Conservation (phyloP, 129 eudicot species). For the Silybum marianum region DNA sequence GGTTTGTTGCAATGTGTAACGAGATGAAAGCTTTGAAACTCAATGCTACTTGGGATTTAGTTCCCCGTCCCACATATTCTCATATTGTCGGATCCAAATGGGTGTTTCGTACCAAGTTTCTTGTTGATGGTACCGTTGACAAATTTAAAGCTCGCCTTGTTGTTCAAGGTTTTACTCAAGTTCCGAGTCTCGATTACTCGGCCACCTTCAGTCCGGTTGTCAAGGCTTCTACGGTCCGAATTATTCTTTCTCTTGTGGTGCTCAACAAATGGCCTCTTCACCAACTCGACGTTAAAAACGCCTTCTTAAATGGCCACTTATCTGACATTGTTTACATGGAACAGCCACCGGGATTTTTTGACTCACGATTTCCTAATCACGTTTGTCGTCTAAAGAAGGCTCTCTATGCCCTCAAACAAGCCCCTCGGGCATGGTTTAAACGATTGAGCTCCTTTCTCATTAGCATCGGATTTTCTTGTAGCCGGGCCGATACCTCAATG, state of each 20-base stretch:
- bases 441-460: background rate
- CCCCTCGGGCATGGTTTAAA: conserved; percentile 1
- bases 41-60: background rate
- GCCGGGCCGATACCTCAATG: background rate
- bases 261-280: conserved; percentile 4
- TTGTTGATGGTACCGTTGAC: conserved; percentile 1
- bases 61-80: background rate
- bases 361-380: background rate
- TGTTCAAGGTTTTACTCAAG: conserved; percentile 6
- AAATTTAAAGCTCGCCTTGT: no score
- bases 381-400: background rate
- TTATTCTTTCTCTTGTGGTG: background rate
- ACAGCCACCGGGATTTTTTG: background rate
- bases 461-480: background rate
- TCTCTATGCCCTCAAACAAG: background rate
- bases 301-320: background rate
- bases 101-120: background rate
- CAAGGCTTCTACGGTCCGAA: background rate
- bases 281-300: background rate
- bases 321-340: background rate
- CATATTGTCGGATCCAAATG: background rate
- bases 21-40: background rate
- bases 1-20: background rate
- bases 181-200: background rate
- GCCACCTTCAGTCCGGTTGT: background rate